Base-by-base conservation (phyloP, 768 basidiomycete species). In the Mycena vulgaris region DNA sequence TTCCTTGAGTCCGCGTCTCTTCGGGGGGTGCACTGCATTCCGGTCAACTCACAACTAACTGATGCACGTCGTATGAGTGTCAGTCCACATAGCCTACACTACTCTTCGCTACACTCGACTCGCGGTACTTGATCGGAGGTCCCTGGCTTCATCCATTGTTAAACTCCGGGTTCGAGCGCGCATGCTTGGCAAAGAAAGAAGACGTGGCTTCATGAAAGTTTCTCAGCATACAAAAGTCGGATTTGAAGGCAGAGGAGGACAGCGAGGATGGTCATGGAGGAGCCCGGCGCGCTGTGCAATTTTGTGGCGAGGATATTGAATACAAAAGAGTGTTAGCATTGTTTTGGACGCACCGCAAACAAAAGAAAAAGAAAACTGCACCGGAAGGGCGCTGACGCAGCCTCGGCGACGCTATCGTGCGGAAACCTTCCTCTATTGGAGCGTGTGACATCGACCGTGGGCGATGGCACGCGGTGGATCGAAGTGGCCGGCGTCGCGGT, bases 131-230 rank as follows among this genome's bases (percentile, higher is more conserved):
- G 51, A 52, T 52, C 51, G 51, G 51, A 52, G 27, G 51, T 52
- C 51, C 27, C 51, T 52, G 51, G 31, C 51, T 52, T 52, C 51
- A 52, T 31, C 51, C 51, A 52, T 52, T 52, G 51, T 52, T 21
- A 52, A 52, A 16, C 51, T 52, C 28, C 51, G 51, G 51, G 51
- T 52, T 52, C 28, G 51, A 21, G 51, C 28, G 51, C 51, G 51
- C 51, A 52, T 52, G 27, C 51, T 52, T 52, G 51, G 51, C 51
- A 52, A 52, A 52, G 51, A 52, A 52, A 52, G 51, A 52, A 52
- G 28, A 52, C 51, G 51, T 52, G 51, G 28, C 51, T 52, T 52
- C 51, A 28, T 52, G 51, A 52, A 52, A 52, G 35, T 52, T 52
- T 52, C 51, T 52, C 51, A 52, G 51, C 51, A 16, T 52, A 52